These are phyloP conservation scores for Carpinus fangiana DNA, from an alignment of 306 rosid genomes.

Conservation along the genomic window DNA sequence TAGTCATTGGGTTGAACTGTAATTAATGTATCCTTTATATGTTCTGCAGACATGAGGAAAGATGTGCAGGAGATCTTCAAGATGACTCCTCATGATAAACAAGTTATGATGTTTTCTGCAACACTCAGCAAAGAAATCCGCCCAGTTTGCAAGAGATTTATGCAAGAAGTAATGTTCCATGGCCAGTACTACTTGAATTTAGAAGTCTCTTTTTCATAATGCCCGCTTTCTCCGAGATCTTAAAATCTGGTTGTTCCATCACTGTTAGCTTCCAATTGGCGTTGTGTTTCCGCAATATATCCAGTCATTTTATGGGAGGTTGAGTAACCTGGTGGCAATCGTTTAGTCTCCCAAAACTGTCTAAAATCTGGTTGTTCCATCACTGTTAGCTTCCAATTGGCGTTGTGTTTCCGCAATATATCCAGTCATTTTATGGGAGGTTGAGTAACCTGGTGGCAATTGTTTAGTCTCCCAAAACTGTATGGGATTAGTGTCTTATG, in stretches of 20 bases:
- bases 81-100: constrained; percentile 99
- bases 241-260: constrained; percentile 40
- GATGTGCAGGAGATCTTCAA: constrained; percentile 98
- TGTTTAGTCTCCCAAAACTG: constrained; percentile 21
- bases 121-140: constrained; percentile 99
- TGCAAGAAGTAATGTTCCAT: constrained; percentile 99
- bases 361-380: constrained; percentile 41
- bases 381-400: constrained; percentile 31
- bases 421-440: constrained; percentile 31
- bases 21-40: constrained; percentile 19
- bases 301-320: constrained; percentile 30
- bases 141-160: constrained; percentile 98
- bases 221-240: constrained; percentile 48
- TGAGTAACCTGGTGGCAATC: constrained; percentile 24
- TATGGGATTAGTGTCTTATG: constrained; percentile 20
- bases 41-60: constrained; percentile 88
- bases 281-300: constrained; percentile 22
- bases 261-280: constrained; percentile 32
- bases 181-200: constrained; percentile 87
- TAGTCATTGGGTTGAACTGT: neutral
- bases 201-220: constrained; percentile 74
- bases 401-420: constrained; percentile 21
- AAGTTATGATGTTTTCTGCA: constrained; percentile 99
- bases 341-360: constrained; percentile 21
- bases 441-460: constrained; percentile 25